Base-by-base conservation (phyloP, 305 asterid genomes). In the Ilex paraguariensis region DNA sequence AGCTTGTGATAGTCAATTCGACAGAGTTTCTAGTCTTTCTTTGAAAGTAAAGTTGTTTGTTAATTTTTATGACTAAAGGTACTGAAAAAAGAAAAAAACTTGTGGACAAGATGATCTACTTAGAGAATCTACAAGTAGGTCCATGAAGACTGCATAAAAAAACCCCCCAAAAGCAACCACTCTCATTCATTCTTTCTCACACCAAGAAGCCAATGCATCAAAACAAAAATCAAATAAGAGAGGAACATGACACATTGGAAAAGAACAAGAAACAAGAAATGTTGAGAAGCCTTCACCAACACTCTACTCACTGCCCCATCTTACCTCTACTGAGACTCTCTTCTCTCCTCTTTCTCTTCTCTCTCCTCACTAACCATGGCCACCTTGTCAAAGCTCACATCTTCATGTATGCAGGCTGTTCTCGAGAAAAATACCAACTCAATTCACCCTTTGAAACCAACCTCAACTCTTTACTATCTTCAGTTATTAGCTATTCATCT, bases 361-460 rank as follows among this genome's bases (percentile, higher is more conserved):
- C 71, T 59, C 28, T 73, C 68, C 13, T 51, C 48, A 53, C 49
- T 57, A 33, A 62, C 65, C 28, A 63, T 40, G 56, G 17, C 56
- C 55, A 31, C 54, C 40, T 53, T 61, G 63, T 54, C 53, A 59
- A 65, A 21, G 81, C 82, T 57, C 65, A 66, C 68, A 5, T 57
- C 51, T 86, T 82, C 81, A 72, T 85, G 68, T 90, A 87, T 67
- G 75, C 79, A 9, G 82, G 76, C 15, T 90, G 96, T 68, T 90
- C 96, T 46, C 86, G 65, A 70, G 84, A 79, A 0, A 87, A 82
- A 40, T 85, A 73, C 76, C 77, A 78, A 15, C 80, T 87, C 16
- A 81, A 75, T 67, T 70, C 93, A 1, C 85, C 82, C 7, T 85
- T 65, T 63, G 78, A 77, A 68, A 33, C 81, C 14, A 82, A 70